phyloP scores from a whole-genome alignment of 768 basidiomycete genomes.

The Cubamyces lactineus region DNA sequence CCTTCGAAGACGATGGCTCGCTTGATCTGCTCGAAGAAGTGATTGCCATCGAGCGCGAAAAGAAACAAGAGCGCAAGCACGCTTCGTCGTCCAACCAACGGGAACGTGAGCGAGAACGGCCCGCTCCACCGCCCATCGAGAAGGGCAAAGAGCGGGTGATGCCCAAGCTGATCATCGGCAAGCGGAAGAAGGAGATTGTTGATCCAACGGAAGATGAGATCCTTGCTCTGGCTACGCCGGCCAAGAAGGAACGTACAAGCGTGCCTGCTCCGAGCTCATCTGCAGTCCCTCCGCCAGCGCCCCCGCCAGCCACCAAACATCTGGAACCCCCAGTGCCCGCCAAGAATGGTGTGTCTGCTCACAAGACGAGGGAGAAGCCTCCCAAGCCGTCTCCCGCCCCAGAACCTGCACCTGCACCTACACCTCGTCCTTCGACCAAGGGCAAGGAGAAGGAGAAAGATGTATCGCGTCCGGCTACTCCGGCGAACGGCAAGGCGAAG shows the following conservation, averaged over 20 bases:
- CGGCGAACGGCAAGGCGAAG: constrained; percentile 42
- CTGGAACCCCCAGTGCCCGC: constrained; percentile 16
- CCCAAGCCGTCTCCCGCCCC: constrained; percentile 31
- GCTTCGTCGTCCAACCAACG: constrained; percentile 22
- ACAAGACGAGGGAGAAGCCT: constrained; percentile 50
- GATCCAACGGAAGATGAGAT: constrained; percentile 59
- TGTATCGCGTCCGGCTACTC: constrained; percentile 37
- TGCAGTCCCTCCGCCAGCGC: constrained; percentile 10
- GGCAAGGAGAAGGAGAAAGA: constrained; percentile 75
- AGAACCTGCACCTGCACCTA: constrained; percentile 27
- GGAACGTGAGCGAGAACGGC: constrained; percentile 28
- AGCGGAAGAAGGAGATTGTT: constrained; percentile 56
- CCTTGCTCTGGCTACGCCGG: constrained; percentile 60
- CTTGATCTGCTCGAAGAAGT: constrained; percentile 83
- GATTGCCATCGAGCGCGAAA: constrained; percentile 74
- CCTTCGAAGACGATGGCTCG: constrained; percentile 66
- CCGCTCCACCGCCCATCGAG: constrained; percentile 1
- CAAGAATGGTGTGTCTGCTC: constrained; percentile 30
- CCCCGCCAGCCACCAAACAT: constrained; percentile 5
- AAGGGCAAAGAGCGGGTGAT: constrained; percentile 35
- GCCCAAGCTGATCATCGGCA: constrained; percentile 46
- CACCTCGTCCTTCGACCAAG: constrained; percentile 53
- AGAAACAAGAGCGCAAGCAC: constrained; percentile 46
- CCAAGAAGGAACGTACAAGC: constrained; percentile 52
- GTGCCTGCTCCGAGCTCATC: constrained; percentile 30